Conservation (phyloP, 2,329 filamentous ascomycete species). For the Amylocarpus encephaloides region DNA sequence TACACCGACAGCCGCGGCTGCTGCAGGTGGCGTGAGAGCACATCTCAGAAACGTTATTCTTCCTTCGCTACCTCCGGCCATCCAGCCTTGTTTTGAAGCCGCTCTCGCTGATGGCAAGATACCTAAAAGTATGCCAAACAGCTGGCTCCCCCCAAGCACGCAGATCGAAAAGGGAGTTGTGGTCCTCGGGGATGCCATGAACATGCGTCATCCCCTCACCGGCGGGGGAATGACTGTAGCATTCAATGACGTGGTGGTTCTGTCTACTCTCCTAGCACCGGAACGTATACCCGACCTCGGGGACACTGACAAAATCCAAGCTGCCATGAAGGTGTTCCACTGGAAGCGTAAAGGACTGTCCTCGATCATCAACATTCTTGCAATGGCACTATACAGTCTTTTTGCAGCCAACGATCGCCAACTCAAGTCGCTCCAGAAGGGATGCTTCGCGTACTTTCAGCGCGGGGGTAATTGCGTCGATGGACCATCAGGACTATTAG, state of each 20-base stretch:
- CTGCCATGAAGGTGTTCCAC: slow-evolving; percentile 68
- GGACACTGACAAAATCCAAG: slow-evolving; percentile 57
- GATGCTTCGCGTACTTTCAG: slow-evolving; percentile 91
- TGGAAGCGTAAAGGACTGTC: slow-evolving; percentile 79
- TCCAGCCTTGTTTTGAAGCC: slow-evolving; percentile 66
- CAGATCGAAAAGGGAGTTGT: slow-evolving; percentile 70
- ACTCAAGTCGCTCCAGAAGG: slow-evolving; percentile 73
- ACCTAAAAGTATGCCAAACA: slow-evolving; percentile 86
- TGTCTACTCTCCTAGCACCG: slow-evolving; percentile 69
- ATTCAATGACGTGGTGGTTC: slow-evolving; percentile 80
- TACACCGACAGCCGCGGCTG: slow-evolving; percentile 64
- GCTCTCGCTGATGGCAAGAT: slow-evolving; percentile 75
- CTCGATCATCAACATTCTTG: slow-evolving; percentile 94
- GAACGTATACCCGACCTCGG: slow-evolving; percentile 60
- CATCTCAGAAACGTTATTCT: slow-evolving; percentile 78
- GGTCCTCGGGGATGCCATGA: slow-evolving; percentile 88
- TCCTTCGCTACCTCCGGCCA: slow-evolving; percentile 64
- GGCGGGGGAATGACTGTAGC: slow-evolving; percentile 98
- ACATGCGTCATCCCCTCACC: slow-evolving; percentile 98
- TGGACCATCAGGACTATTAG: slow-evolving; percentile 75
- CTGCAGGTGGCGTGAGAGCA: slow-evolving; percentile 74
- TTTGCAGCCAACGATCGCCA: slow-evolving; percentile 80
- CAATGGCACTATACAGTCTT: slow-evolving; percentile 83
- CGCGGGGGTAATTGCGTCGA: slow-evolving; percentile 63
- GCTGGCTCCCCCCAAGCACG: slow-evolving; percentile 72